Evolutionary conservation across 208 protist genomes (phyloP), one percentile per base, ranked within the genome.

Genomic region (Acanthamoeba lenticulata): DNA sequence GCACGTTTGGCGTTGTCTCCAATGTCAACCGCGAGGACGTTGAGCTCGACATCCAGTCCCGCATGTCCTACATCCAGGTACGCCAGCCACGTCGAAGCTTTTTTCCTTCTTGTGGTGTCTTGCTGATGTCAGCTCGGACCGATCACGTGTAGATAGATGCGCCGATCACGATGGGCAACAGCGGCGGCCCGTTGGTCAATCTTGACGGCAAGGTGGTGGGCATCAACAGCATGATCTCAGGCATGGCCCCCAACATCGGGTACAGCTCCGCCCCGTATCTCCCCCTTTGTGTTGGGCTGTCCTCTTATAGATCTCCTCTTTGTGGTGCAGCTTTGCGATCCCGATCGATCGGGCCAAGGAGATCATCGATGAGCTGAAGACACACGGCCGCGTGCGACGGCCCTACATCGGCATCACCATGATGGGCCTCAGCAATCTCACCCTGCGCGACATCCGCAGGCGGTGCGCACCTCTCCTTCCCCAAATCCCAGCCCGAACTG

Each of bases 21-120:
- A 72, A 72, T 24, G 62, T 72, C 13, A 72, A 72, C 29, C 62
- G 62, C 17, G 62, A 72, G 62, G 62, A 72, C 29, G 62, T 72
- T 15, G 62, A 72, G 27, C n/a, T 72, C 9, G 62, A 24, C n/a
- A 72, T 72, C 17, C 62, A 72, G n/a, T 72, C 62, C 11, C 62
- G 62, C 62, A 72, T 72, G 62, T 72, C 62, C 62, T 72, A 72
- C n/a, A 72, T 72, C 27, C 62, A 72, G 62, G 62, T 72, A 72
- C 11, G 11, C 11, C 9, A 72, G 29, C 62, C 49, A 72, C 27
- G 11, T 72, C 19, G 49, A 57, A 19, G 19, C 13, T 24, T 24
- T 57, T 57, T 57, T 24, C 19, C 19, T 57, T 57, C 49, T 57
- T 57, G 19, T 57, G 9, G 11, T 34, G 21, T 72, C n/a, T 11